Base-by-base conservation (phyloP, 192 early-diverging fungal genomes). In the Dissophora ornata region DNA sequence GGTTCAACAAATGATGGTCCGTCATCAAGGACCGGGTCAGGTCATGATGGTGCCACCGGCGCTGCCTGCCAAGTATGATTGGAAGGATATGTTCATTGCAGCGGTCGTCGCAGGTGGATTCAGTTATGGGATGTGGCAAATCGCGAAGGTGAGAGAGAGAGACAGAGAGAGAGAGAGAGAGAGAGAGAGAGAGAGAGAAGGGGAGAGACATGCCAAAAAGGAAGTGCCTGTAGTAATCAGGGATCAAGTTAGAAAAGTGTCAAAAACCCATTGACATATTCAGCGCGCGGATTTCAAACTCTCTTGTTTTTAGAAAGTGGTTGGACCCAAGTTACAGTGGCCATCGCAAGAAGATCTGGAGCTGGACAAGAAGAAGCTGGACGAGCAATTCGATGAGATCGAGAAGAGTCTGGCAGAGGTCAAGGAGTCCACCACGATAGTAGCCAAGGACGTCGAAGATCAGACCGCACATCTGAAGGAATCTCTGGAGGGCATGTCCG, bases 61-160 rank as follows among this genome's bases (percentile, higher is more conserved):
- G 3, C 71, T 82, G 54, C 63, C 81, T 49, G 59, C 89, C 32
- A 81, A 86, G 46, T 85, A 90, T 44, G 92, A 92, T 66, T 98
- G 97, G 96, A 90, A 95, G 57, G 97, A 98, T 79, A 89, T 93
- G 64, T 90, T 94, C 71, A 90, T 98, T 48, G 94, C 90, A 3
- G 87, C 93, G 12, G 88, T 95, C 19, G 88, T 93, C 16, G 89
- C 90, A 6, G 92, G 90, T 52, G 95, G 95, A 4, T 85, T 94
- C 26, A 90, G 91, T 15, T 97, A 95, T 80, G 94, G 92, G 18
- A 81, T 93, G 36, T 93, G 89, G 62, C 79, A 78, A 32, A 65
- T 90, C 59, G 87, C 84, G 15, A 90, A 93, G 88, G 94, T 94
- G 82, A n/a, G n/a, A n/a, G n/a, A n/a, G n/a, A n/a, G n/a, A n/a